phyloP scores from a whole-genome alignment of 306 rosid species.

The Medicago ruthenica region DNA sequence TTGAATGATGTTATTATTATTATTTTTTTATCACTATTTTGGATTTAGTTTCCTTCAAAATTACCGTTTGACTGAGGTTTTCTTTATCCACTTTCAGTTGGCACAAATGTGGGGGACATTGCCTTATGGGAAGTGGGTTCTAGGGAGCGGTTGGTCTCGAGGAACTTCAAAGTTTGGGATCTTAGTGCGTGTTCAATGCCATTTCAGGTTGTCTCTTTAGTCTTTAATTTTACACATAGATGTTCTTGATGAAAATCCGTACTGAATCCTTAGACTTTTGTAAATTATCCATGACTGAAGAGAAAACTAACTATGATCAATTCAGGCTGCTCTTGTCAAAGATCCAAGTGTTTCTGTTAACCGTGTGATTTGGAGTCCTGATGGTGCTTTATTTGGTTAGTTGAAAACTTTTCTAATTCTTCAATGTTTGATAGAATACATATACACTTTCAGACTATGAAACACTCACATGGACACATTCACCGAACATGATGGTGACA shows the following conservation, averaged over 20 bases:
- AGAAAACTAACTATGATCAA: constrained; percentile 38
- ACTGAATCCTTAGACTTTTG: constrained; percentile 3
- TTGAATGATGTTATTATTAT: constrained; percentile 16
- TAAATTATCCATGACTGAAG: constrained; percentile 33
- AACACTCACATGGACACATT: neutral
- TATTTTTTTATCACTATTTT: neutral
- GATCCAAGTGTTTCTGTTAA: constrained; percentile 94
- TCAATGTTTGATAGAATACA: constrained; percentile 25
- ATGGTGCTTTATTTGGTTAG: constrained; percentile 91
- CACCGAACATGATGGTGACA: neutral
- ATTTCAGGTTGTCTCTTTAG: constrained; percentile 69
- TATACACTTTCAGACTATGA: neutral
- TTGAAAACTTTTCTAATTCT: constrained; percentile 35
- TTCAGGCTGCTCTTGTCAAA: constrained; percentile 91
- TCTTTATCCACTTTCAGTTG: constrained; percentile 62
- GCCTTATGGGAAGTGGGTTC: constrained; percentile 98
- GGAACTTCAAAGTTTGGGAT: constrained; percentile 96
- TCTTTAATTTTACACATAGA: neutral
- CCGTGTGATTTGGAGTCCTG: constrained; percentile 99
- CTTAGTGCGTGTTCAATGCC: constrained; percentile 88
- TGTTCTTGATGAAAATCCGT: constrained; percentile 21
- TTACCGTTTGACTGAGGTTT: constrained; percentile 33
- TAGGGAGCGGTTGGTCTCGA: constrained; percentile 78
- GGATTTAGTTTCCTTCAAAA: constrained; percentile 20
- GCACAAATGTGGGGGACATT: constrained; percentile 93